Percentiles rank a stretch among this genome's conserved stretches.
These are phyloP conservation scores for Vanderwaltozyma verrucispora DNA, from an alignment of 805 yeast species.

Conservation along the genomic window DNA sequence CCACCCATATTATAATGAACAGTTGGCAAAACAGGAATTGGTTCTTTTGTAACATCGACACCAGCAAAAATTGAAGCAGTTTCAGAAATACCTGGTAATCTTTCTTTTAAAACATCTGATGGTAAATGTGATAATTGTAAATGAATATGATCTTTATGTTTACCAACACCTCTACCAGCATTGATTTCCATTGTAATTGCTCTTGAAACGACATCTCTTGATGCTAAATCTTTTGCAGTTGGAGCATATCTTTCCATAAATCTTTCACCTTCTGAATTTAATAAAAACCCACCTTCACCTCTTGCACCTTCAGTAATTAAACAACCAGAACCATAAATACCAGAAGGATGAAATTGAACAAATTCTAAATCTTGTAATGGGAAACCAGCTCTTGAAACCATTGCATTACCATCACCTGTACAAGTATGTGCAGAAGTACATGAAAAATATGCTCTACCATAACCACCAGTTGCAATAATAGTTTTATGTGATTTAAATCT, in stretches of 20 bases:
- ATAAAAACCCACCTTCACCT: slow-evolving; percentile 98
- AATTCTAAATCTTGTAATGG: slow-evolving; percentile 97
- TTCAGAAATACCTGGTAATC: slow-evolving; percentile 98
- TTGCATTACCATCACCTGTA: slow-evolving; percentile 98
- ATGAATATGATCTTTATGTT: slow-evolving; percentile 87
- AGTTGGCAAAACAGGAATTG: slow-evolving; percentile 96
- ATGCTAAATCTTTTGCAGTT: slow-evolving; percentile 95
- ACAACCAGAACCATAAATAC: slow-evolving; percentile 98
- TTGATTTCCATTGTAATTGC: slow-evolving; percentile 98
- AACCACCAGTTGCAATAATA: slow-evolving; percentile 96
- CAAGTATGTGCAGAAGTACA: slow-evolving; percentile 99
- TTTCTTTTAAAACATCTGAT: slow-evolving; percentile 79
- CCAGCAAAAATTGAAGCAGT: slow-evolving; percentile 98
- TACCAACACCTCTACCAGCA: slow-evolving; percentile 99
- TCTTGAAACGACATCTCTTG: slow-evolving; percentile 96
- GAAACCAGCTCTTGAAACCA: slow-evolving; percentile 97
- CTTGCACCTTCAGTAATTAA: slow-evolving; percentile 98
- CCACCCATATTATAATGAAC: slow-evolving; percentile 99
- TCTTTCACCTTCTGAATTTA: slow-evolving; percentile 97
- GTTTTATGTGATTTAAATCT: slow-evolving; percentile 97
- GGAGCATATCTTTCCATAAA: slow-evolving; percentile 99
- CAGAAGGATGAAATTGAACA: slow-evolving; percentile 98
- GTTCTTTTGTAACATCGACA: slow-evolving; percentile 98
- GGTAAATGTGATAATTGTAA: slow-evolving; percentile 93
- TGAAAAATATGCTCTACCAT: slow-evolving; percentile 96